phyloP scores from a whole-genome alignment of 768 basidiomycete genomes.

The Trametes cubensis region DNA sequence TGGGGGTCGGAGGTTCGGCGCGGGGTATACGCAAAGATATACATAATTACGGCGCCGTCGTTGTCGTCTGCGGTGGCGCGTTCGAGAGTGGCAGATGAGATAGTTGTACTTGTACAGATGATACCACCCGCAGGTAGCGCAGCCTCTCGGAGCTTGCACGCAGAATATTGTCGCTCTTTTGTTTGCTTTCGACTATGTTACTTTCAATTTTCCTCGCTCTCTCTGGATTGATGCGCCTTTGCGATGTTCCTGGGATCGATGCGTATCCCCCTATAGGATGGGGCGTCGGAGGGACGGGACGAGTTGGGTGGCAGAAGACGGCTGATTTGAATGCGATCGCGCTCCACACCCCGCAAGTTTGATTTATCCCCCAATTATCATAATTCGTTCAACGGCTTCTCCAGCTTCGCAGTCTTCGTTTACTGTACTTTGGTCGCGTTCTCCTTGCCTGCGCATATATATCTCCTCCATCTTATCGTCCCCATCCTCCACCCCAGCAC shows the following conservation, averaged over 20 bases:
- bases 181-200: background rate
- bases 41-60: background rate
- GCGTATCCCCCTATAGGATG: background rate
- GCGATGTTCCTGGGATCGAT: background rate
- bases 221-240: too few relatives aligned
- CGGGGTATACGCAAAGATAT: background rate
- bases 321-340: background rate
- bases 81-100: background rate
- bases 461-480: conserved; percentile 24
- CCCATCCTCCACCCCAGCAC: conserved; percentile 3
- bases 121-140: background rate
- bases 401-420: background rate
- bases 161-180: background rate
- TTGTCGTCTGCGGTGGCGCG: background rate
- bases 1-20: background rate
- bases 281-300: background rate
- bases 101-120: conserved; percentile 1
- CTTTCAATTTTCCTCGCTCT: background rate
- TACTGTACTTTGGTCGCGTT: background rate
- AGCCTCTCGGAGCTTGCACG: background rate
- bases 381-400: background rate
- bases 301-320: too few relatives aligned
- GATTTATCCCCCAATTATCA: background rate
- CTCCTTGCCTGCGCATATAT: conserved; percentile 15
- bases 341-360: conserved; percentile 16